Base-by-base conservation (phyloP, 106 monocot genomes). In the Allium fistulosum region DNA sequence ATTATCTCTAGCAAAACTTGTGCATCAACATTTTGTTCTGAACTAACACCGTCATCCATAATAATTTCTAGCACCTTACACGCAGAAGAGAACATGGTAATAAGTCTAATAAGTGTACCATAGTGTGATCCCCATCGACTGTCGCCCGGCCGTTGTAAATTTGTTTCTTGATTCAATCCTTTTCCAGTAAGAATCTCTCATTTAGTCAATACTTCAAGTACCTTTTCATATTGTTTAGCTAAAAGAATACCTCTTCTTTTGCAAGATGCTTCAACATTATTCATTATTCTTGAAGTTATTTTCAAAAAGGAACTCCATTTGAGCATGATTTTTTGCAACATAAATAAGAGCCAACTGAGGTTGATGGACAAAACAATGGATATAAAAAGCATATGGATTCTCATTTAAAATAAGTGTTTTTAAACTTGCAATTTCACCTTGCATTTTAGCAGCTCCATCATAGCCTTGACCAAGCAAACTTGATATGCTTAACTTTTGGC, bases 361-460 rank as follows among this genome's bases (percentile, higher is more conserved):
- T 49, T 72, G 27, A 26, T 72, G 49, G 8, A 17, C 62, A 63
- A 51, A 61, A 26, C 61, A 72, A 61, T 72, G 49, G 7, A 68
- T 6, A 68, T 68, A 68, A 68, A 55, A 62, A 51, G 58, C 4
- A 37, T 0, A 58, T 26, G 7, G 7, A 46, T 53, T 74, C 51
- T 59, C 58, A 13, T 48, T 67, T 22, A 49, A 48, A 58, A 75
- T 67, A 22, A 75, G 66, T 57, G 10, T 51, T 59, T 67, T 67
- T 2, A 58, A 50, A 9, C 56, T 22, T 14, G 66, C 52, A 17
- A 75, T 47, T 11, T 75, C 66, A 48, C 67, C 67, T 28, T 9
- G 17, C 58, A 75, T 75, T 17, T 67, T 67, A 26, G 65, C 66
- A 8, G 74, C 55, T 6, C 60, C 59, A 51, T 68, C 48, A 61